phyloP scores from a whole-genome alignment of 2,329 filamentous ascomycete species.

The Hysterium pulicare region DNA sequence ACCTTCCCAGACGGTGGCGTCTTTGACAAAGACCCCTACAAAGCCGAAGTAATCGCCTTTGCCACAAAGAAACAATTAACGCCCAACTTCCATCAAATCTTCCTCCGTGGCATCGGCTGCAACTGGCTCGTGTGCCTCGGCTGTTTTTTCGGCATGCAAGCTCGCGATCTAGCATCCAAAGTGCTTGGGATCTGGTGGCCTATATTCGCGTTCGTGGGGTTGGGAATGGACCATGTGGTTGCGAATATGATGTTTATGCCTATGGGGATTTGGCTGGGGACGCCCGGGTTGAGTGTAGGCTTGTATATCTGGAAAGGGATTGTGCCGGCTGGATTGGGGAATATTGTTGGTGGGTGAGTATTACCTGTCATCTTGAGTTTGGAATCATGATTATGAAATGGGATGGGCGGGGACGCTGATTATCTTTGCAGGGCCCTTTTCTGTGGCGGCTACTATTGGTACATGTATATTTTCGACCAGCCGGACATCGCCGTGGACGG shows the following conservation, averaged over 20 bases:
- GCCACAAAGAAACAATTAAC: constrained; percentile 16
- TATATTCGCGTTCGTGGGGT: constrained; percentile 19
- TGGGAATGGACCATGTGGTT: constrained; percentile 25
- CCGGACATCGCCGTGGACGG: too few relatives aligned
- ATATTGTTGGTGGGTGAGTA: constrained; percentile 23
- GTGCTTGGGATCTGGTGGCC: constrained; percentile 28
- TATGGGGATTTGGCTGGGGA: constrained; percentile 21
- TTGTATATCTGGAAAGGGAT: constrained; percentile 31
- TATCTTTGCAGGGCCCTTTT: too few relatives aligned
- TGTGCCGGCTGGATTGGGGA: constrained; percentile 20
- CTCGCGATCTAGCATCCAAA: constrained; percentile 19
- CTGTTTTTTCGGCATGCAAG: constrained; percentile 18
- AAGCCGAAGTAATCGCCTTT: constrained; percentile 15
- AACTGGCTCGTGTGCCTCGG: constrained; percentile 23
- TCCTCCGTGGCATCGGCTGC: constrained; percentile 19
- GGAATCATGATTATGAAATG: too few relatives aligned
- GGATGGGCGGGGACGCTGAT: too few relatives aligned
- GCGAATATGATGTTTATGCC: constrained; percentile 30
- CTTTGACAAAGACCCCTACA: constrained; percentile 32
- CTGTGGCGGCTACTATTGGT: too few relatives aligned
- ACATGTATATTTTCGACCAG: too few relatives aligned
- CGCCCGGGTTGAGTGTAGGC: constrained; percentile 17
- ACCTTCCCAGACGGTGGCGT: constrained; percentile 45
- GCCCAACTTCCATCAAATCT: constrained; percentile 17
- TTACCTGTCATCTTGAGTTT: too few relatives aligned